These are phyloP conservation scores for Calonectria hongkongensis DNA, from an alignment of 2,329 filamentous ascomycete species.

Conservation along the genomic window DNA sequence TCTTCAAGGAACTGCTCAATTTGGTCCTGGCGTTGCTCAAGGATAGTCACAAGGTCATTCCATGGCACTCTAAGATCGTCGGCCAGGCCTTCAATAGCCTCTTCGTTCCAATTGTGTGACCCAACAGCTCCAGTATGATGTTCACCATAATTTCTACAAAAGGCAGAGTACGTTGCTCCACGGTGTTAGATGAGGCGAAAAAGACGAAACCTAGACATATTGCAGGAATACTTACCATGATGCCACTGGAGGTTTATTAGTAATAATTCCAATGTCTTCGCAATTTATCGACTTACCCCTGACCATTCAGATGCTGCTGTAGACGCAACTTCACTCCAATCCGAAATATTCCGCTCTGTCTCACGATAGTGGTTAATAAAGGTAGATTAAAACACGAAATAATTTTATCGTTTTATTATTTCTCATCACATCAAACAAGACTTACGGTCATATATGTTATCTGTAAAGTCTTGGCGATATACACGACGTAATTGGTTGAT, in stretches of 20 bases:
- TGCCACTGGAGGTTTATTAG: constrained; percentile 55
- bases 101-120: constrained; percentile 66
- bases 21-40: constrained; percentile 21
- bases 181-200: not conserved
- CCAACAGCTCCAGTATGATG: constrained; percentile 56
- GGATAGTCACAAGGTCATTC: constrained; percentile 44
- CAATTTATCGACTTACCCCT: constrained; percentile 55
- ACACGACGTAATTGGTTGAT: constrained; percentile 32
- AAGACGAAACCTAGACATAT: too few relatives aligned
- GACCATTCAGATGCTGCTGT: constrained; percentile 58
- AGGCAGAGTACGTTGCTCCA: constrained; percentile 62
- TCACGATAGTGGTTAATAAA: not conserved
- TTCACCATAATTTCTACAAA: constrained; percentile 64
- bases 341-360: constrained; percentile 14
- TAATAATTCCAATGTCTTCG: not conserved
- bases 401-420: fast-evolving
- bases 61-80: constrained; percentile 59
- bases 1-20: constrained; percentile 20
- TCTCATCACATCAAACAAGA: fast-evolving
- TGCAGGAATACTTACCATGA: constrained; percentile 42
- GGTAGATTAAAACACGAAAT: not conserved
- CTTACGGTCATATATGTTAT: constrained; percentile 43
- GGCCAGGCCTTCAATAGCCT: constrained; percentile 63
- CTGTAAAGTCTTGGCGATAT: constrained; percentile 39
- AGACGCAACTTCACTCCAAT: constrained; percentile 50